phyloP scores from a whole-genome alignment of 192 early-diverging fungal species.

The Gamsiella multidivaricata region DNA sequence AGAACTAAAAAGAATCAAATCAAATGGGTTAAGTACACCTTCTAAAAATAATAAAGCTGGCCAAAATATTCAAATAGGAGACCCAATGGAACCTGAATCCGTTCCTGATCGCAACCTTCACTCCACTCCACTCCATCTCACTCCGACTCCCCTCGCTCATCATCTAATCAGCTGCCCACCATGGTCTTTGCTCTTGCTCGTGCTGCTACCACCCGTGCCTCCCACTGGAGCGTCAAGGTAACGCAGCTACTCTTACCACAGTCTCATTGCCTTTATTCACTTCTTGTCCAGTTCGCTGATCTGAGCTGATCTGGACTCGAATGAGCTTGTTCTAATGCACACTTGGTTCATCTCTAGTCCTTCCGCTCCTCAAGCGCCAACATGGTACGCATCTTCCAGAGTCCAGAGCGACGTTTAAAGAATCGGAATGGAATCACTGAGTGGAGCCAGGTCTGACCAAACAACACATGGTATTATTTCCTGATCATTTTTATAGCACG shows the following conservation, averaged over 20 bases:
- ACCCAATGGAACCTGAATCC: not conserved
- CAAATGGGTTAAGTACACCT: too few relatives aligned
- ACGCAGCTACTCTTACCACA: too few relatives aligned
- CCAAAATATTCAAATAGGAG: not conserved
- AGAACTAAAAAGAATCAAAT: too few relatives aligned
- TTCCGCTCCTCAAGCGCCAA: constrained; percentile 41
- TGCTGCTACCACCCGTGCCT: constrained; percentile 33
- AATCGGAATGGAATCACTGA: too few relatives aligned
- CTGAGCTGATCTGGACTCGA: not conserved
- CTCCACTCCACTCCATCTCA: not conserved
- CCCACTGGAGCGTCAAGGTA: constrained; percentile 54
- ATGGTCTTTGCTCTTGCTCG: constrained; percentile 53
- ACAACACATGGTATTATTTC: not conserved
- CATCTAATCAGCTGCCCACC: not conserved
- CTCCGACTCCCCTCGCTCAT: not conserved
- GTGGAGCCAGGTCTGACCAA: too few relatives aligned
- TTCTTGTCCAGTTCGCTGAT: not conserved
- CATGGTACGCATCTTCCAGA: constrained; percentile 47
- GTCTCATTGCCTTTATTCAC: too few relatives aligned
- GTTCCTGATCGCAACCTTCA: not conserved
- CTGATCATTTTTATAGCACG: constrained; percentile 24
- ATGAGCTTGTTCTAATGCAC: not conserved
- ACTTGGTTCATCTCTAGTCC: constrained; percentile 19
- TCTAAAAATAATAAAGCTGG: too few relatives aligned
- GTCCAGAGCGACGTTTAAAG: too few relatives aligned